Base-by-base conservation (phyloP, 1,284 basidiomycete genomes). In the Ceratobasidium sp. region DNA sequence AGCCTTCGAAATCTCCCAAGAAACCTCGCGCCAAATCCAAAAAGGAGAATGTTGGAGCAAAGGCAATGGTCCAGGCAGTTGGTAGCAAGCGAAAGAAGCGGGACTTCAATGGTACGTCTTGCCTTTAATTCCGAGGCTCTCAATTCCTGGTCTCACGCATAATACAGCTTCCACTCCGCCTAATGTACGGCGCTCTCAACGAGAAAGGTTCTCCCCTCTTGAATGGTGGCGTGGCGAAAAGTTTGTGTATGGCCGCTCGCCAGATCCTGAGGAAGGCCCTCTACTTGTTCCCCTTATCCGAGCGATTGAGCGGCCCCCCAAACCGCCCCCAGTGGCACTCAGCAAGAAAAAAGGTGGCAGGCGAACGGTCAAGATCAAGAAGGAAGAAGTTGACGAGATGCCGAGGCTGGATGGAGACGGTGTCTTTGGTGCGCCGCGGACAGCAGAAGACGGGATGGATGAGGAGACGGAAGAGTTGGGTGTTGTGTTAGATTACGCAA, bases 141-240 rank as follows among this genome's bases (percentile, higher is more conserved):
- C 3, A 22, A 27, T 10, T 29, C 17, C 25, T n/a, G 31, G 31
- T 29, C 17, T 17, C 17, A 25, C 20, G 5, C 27, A 6, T 10
- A 17, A 1, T 0, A 25, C 31, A 57, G 53, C 65, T n/a, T 20
- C 42, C 2, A 60, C 50, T n/a, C 55, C 56, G 5, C 69, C 49
- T 82, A 87, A 20, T 34, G 81, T 92, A 2, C 88, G 95, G 7
- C 87, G 92, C 53, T 89, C 92, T 34, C 83, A 82, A 55, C 88
- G 96, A 22, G 82, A 85, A 65, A 87, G 89, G 15, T 89, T 88
- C 74, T 81, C 82, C 54, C 97, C 96, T 1, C 82, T 99, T 31
- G 91, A 94, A 45, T 97, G 85, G 81, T 99, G 97, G 97, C 86
- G 93, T n/a, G 87, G 88, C 73, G 96, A 99, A 78, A 90, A 88